Evolutionary conservation across 306 rosid genomes (phyloP).

Genomic region (Quercus suber): DNA sequence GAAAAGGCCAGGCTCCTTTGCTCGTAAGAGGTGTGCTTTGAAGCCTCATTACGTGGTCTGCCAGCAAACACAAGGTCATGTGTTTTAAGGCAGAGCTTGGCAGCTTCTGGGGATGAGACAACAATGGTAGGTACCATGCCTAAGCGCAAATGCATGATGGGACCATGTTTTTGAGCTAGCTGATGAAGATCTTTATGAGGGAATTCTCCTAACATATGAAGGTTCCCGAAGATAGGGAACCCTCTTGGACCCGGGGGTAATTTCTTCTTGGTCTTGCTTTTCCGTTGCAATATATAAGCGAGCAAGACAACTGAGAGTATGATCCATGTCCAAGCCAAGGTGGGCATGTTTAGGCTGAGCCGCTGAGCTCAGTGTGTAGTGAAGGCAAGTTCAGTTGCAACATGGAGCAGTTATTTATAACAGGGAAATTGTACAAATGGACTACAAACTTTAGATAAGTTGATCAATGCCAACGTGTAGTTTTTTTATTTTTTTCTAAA

Average conservation of each 20-base stretch:
- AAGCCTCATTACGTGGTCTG: constrained; percentile 40
- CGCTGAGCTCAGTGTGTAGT: neutral
- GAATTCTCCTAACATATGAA: constrained; percentile 44
- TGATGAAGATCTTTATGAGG: constrained; percentile 47
- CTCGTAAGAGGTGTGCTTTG: constrained; percentile 40
- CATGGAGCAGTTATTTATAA: too few species aligned
- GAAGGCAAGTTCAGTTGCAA: too few species aligned
- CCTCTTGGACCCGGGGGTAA: constrained; percentile 77
- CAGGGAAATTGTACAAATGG: neutral
- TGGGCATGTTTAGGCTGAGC: neutral
- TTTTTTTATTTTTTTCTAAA: too few species aligned
- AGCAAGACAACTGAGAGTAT: constrained; percentile 28
- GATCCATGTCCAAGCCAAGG: constrained; percentile 29
- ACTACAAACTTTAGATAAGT: too few species aligned
- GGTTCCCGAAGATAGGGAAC: constrained; percentile 57
- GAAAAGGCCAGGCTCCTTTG: constrained; percentile 39
- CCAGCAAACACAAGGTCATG: constrained; percentile 60
- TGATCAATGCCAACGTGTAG: too few species aligned
- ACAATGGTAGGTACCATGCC: constrained; percentile 51
- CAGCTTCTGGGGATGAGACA: constrained; percentile 68
- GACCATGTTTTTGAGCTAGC: constrained; percentile 53
- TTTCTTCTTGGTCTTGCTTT: constrained; percentile 23
- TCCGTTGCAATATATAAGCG: constrained; percentile 24
- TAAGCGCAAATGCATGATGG: constrained; percentile 51
- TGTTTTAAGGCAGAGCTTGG: constrained; percentile 53